These are phyloP conservation scores for Microdochium nivale DNA, from an alignment of 2,329 filamentous ascomycete species.

Conservation along the genomic window DNA sequence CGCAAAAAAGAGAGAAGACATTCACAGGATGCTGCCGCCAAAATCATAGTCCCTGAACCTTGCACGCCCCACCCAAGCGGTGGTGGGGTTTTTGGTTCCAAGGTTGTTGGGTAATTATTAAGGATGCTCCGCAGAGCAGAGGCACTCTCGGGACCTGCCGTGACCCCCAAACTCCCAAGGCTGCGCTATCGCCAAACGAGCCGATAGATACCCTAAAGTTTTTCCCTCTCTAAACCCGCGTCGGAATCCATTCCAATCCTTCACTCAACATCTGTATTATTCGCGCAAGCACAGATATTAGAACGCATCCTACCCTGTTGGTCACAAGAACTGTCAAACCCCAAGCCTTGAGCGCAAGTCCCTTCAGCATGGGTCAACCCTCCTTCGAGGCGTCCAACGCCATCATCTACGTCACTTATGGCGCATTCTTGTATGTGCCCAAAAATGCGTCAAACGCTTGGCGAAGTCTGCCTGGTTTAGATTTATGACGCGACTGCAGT, in stretches of 20 bases:
- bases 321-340: background rate
- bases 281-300: background rate
- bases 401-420: constrained; percentile 75
- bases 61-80: no score
- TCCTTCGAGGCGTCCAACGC: constrained; percentile 73
- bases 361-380: constrained; percentile 57
- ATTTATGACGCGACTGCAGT: no score
- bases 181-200: background rate
- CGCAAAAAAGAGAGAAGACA: background rate
- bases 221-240: background rate
- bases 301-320: background rate
- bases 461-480: no score
- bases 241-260: background rate
- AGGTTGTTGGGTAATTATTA: background rate
- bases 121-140: background rate
- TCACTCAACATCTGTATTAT: background rate
- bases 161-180: background rate
- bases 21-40: no score
- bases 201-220: background rate
- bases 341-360: background rate
- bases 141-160: background rate
- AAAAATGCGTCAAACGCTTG: background rate
- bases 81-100: no score
- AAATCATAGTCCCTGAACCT: no score
- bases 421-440: constrained; percentile 58